Evolutionary conservation across 2,329 filamentous ascomycete species (phyloP).

Genomic region (Pezicula carpinea): DNA sequence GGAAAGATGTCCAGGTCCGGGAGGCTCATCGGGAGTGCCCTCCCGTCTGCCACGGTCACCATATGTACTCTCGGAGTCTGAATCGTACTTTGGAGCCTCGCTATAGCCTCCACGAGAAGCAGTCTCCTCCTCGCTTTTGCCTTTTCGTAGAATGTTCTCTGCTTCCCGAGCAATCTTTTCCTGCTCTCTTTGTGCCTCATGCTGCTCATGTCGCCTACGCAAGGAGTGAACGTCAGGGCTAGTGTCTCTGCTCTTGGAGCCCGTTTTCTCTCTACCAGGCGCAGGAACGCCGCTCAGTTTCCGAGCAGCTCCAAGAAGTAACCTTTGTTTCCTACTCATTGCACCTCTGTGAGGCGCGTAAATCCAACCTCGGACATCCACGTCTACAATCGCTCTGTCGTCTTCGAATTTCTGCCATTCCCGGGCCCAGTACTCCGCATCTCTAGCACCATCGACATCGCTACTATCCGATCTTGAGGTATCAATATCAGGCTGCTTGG

Average conservation of each 20-base stretch:
- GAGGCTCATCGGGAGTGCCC: constrained; percentile 20
- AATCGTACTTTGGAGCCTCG: constrained; percentile 51
- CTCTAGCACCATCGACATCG: constrained; percentile 41
- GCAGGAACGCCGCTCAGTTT: constrained; percentile 83
- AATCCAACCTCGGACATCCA: constrained; percentile 94
- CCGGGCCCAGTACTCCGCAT: constrained; percentile 70
- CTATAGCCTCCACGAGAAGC: constrained; percentile 72
- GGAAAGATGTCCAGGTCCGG: constrained; percentile 32
- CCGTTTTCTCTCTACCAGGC: constrained; percentile 42
- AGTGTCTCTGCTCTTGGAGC: constrained; percentile 24
- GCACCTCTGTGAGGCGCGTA: constrained; percentile 82
- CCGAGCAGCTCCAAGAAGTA: constrained; percentile 81
- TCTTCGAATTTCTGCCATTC: constrained; percentile 80
- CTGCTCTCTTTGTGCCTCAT: constrained; percentile 48
- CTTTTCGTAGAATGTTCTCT: constrained; percentile 68
- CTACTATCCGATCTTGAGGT: constrained; percentile 34
- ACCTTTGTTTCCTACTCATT: constrained; percentile 79
- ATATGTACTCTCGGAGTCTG: constrained; percentile 29
- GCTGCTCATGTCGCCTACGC: constrained; percentile 32
- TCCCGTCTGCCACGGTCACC: constrained; percentile 16
- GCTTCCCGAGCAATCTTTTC: constrained; percentile 71
- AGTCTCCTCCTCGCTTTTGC: constrained; percentile 65
- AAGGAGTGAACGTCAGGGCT: constrained; percentile 24
- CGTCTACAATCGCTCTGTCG: constrained; percentile 81
- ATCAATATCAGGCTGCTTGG: constrained; percentile 22